These are phyloP conservation scores for Scedosporium boydii DNA, from an alignment of 2,329 filamentous ascomycete species.

Conservation along the genomic window DNA sequence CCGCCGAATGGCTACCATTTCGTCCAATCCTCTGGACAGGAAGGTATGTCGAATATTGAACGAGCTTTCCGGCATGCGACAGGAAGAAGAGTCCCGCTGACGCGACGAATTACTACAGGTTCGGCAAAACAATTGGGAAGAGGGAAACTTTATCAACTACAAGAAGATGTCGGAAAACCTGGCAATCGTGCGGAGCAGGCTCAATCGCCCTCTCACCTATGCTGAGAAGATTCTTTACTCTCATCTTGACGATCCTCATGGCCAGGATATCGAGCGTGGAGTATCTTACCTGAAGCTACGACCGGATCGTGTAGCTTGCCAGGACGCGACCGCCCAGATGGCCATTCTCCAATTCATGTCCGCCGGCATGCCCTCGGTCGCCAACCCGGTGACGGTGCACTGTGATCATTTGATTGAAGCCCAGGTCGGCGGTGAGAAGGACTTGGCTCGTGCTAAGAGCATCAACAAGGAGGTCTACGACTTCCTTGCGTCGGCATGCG, in stretches of 20 bases:
- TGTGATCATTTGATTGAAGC: conserved; percentile 99
- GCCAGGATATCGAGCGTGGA: conserved; percentile 93
- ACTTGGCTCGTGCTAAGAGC: conserved; percentile 78
- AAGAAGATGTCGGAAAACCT: conserved; percentile 99
- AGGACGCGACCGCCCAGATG: conserved; percentile 99
- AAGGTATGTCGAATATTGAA: conserved; percentile 47
- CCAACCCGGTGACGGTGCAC: conserved; percentile 92
- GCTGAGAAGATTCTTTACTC: conserved; percentile 99
- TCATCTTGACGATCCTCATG: conserved; percentile 92
- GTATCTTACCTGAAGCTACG: conserved; percentile 93
- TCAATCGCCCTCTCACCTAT: conserved; percentile 89
- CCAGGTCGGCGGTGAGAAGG: conserved; percentile 84
- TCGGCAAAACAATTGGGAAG: conserved; percentile 94
- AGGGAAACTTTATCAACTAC: conserved; percentile 97
- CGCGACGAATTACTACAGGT: conserved; percentile 35
- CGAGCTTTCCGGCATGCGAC: not conserved
- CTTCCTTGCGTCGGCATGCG: conserved; percentile 86
- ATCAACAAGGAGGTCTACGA: conserved; percentile 99
- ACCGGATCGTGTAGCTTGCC: conserved; percentile 95
- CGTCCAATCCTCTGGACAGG: conserved; percentile 77
- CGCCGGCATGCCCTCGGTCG: conserved; percentile 89
- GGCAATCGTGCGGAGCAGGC: conserved; percentile 73
- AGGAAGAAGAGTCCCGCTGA: not conserved
- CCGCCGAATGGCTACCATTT: conserved; percentile 73
- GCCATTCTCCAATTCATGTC: conserved; percentile 99